Base-by-base conservation (phyloP, 2,329 filamentous ascomycete genomes). In the Leptodontidium sp. region DNA sequence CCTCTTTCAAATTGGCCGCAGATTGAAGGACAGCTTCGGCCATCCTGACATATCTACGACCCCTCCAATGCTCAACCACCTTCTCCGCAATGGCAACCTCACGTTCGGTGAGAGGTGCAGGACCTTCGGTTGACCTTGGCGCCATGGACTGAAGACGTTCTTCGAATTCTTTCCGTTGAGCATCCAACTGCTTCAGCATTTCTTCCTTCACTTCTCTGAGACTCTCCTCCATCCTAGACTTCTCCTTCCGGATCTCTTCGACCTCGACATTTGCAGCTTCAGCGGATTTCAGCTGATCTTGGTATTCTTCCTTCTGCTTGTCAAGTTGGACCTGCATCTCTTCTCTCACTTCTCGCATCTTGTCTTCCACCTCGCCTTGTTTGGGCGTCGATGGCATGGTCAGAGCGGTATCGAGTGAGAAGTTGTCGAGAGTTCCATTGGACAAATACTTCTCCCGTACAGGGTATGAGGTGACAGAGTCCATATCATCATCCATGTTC, bases 371-470 rank as follows among this genome's bases (percentile, higher is more conserved):
- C 66, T 94, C 93, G 29, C 87, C 88, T 69, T 91, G 90, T 70
- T 89, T 92, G 2, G 96, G 96, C 0, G 95, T 98, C 0, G 94
- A 97, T 1, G 96, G 96, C 86, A 98, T 94, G 0, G 96, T 99
- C 62, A 99, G 85, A 14, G 91, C 91, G 1, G 96, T 99, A 78
- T 99, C 96, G 17, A 99, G 85, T 1, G 95, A 98, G 76, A 98
- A 96, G 78, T 97, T 98, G 81, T 99, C 96, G 64, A 98, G 86
- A 0, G 95, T 98, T 1, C 95, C 95, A 66, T 92, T 96, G 2
- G 94, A 98, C 83, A 97, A 88, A 80, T 98, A 98, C 77, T 98
- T 98, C 75, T 99, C 96, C 63, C 96, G 87, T 38, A 94, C 85
- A 1, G 93, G 91, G 77, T 94, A 98, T 0, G 95, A 98, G 35